Percentiles rank a stretch among this genome's conserved stretches.
Evolutionary conservation across 2,329 filamentous ascomycete species (phyloP).

Genomic region (Pyrenophora graminea): DNA sequence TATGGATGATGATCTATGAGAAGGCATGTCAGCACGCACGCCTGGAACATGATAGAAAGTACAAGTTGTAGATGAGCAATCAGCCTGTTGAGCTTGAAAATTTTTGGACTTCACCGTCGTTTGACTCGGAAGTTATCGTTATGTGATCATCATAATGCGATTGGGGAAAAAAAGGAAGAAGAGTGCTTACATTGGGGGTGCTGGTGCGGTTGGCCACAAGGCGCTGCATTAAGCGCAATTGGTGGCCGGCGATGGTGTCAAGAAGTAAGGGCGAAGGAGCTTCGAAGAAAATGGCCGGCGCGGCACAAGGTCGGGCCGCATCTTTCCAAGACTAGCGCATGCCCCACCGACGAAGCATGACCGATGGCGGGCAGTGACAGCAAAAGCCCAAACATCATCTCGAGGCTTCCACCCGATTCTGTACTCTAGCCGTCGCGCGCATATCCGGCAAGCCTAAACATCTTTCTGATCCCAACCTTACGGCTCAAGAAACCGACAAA

Average conservation of each 20-base stretch:
- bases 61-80: conserved; percentile 30
- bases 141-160: conserved; percentile 40
- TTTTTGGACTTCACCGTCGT: conserved; percentile 45
- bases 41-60: conserved; percentile 1
- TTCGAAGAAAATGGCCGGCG: conserved; percentile 19
- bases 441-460: not conserved
- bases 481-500: not conserved
- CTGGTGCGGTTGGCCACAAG: not conserved
- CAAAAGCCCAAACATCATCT: conserved; percentile 28
- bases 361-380: conserved; percentile 26
- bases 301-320: conserved; percentile 24
- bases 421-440: conserved; percentile 13
- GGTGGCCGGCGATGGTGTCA: conserved; percentile 6
- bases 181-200: conserved; percentile 24
- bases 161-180: not conserved
- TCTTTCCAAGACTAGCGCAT: conserved; percentile 13
- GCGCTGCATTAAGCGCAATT: conserved; percentile 6
- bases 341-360: conserved; percentile 35
- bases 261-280: conserved; percentile 2
- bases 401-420: conserved; percentile 13
- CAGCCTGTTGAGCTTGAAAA: conserved; percentile 62
- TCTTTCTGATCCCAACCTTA: not conserved
- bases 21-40: conserved; percentile 18
- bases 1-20: conserved; percentile 1
- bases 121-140: conserved; percentile 44